Evolutionary conservation across 148 eudicot genomes (phyloP), one percentile per base, ranked within the genome.

Genomic region (Diospyros kaki): DNA sequence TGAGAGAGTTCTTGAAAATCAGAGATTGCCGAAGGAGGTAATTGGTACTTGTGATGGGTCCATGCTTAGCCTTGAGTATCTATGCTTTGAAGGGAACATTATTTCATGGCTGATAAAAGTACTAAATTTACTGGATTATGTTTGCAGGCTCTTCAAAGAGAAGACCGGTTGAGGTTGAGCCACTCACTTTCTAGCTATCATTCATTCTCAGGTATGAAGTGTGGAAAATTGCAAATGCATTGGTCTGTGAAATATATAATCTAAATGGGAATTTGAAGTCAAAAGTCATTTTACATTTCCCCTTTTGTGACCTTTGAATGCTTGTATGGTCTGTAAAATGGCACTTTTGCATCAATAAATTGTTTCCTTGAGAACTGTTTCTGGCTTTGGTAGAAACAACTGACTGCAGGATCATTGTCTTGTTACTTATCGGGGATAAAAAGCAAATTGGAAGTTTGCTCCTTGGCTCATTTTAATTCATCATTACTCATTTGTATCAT

Each of bases 21-120:
- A 84, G 74, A 91, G 93, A 81, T 83, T 85, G 65, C 76, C 80
- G 9, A 88, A 91, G 82, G 99, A 96, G 93, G 99, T 96, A 86
- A 76, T 50, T 75, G 51, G 14, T 74, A 28, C 64, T 39, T 78
- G 9, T 63, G 39, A 59, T 38, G 67, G 68, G 45, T 39, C 51
- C 60, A 54, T 5, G 12, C 39, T 42, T 44, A 40, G 40, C 46
- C 41, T 43, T 9, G 62, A 52, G 41, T 59, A 43, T 66, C 28
- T 42, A 54, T 53, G 53, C 55, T 18, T n/a, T 17, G 55, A 46
- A 50, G 11, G 52, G 58, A 71, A 14, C 53, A 17, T 53, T 55
- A 6, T 18, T 50, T 66, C 46, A 5, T 43, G 18, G 45, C 42
- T 75, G 56, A 45, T 46, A 58, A 10, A 43, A 1, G 42, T 10